These are phyloP conservation scores for Yamadazyma sp. DNA, from an alignment of 1,139 yeast genomes.

Conservation along the genomic window DNA sequence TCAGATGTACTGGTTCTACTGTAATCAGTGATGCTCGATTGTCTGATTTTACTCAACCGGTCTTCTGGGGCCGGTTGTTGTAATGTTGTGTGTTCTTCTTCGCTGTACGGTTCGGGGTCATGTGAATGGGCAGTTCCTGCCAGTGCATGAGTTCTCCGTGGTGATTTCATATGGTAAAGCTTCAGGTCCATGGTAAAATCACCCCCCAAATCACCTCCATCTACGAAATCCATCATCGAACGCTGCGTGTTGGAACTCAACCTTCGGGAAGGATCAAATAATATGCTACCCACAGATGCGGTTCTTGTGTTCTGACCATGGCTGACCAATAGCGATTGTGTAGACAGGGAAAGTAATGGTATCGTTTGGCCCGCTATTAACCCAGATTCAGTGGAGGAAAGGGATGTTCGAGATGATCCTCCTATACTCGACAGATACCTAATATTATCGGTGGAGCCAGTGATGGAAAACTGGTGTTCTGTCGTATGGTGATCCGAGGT, in stretches of 20 bases:
- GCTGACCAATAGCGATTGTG: slow-evolving; percentile 23
- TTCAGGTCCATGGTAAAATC: slow-evolving; percentile 24
- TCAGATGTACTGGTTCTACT: slow-evolving; percentile 10
- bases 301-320: slow-evolving; percentile 15
- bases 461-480: neutral
- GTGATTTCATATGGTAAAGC: slow-evolving; percentile 32
- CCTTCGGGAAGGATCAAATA: slow-evolving; percentile 26
- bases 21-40: slow-evolving; percentile 2
- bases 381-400: slow-evolving; percentile 24
- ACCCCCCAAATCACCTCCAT: slow-evolving; percentile 25
- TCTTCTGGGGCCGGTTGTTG: neutral
- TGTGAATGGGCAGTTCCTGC: slow-evolving; percentile 1
- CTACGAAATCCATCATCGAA: slow-evolving; percentile 27
- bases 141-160: slow-evolving; percentile 24
- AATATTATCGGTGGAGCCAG: neutral
- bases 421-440: slow-evolving; percentile 17
- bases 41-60: neutral
- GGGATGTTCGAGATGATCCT: slow-evolving; percentile 21
- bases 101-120: slow-evolving; percentile 4
- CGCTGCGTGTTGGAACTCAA: slow-evolving; percentile 20
- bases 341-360: slow-evolving; percentile 36
- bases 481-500: neutral
- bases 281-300: slow-evolving; percentile 29
- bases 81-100: slow-evolving; percentile 3
- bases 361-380: slow-evolving; percentile 37